Percentiles rank a stretch among this genome's conserved stretches.
Evolutionary conservation across 2,329 filamentous ascomycete genomes (phyloP).

Genomic region (Xylariaceae sp.): DNA sequence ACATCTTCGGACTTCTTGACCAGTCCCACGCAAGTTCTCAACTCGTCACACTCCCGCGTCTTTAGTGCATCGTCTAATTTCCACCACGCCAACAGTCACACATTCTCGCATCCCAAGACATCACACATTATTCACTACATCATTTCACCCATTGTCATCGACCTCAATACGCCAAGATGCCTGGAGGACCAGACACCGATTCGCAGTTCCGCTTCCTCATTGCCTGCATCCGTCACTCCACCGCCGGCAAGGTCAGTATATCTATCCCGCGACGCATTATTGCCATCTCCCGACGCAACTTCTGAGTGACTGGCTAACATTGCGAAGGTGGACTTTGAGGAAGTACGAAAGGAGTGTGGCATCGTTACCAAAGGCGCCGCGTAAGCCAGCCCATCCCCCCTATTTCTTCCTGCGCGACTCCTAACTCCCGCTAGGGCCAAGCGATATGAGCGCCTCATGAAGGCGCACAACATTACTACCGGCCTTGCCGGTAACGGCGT

Average conservation of each 20-base stretch:
- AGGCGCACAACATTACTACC: slow-evolving; percentile 46
- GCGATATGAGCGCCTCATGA: slow-evolving; percentile 62
- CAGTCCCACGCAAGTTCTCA: too few relatives aligned
- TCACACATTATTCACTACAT: background rate
- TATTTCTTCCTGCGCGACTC: background rate
- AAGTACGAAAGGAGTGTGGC: slow-evolving; percentile 58
- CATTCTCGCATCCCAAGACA: too few relatives aligned
- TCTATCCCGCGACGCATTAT: too few relatives aligned
- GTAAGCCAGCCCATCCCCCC: slow-evolving; percentile 44
- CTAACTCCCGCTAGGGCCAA: slow-evolving; percentile 48
- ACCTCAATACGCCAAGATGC: slow-evolving; percentile 37
- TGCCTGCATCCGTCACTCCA: slow-evolving; percentile 57
- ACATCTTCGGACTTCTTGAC: too few relatives aligned
- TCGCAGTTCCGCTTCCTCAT: slow-evolving; percentile 61
- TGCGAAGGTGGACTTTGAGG: slow-evolving; percentile 56
- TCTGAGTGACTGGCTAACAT: slow-evolving; percentile 19
- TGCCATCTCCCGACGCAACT: background rate
- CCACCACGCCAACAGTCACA: background rate
- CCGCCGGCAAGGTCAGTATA: slow-evolving; percentile 51
- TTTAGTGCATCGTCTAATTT: background rate
- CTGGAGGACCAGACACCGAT: slow-evolving; percentile 41
- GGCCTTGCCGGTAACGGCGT: slow-evolving; percentile 25
- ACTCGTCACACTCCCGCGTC: background rate
- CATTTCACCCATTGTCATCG: background rate
- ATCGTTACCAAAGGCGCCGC: slow-evolving; percentile 64